Evolutionary conservation across 2,329 filamentous ascomycete genomes (phyloP), one percentile per base, ranked within the genome.

Genomic region (Claviceps humidiphila): DNA sequence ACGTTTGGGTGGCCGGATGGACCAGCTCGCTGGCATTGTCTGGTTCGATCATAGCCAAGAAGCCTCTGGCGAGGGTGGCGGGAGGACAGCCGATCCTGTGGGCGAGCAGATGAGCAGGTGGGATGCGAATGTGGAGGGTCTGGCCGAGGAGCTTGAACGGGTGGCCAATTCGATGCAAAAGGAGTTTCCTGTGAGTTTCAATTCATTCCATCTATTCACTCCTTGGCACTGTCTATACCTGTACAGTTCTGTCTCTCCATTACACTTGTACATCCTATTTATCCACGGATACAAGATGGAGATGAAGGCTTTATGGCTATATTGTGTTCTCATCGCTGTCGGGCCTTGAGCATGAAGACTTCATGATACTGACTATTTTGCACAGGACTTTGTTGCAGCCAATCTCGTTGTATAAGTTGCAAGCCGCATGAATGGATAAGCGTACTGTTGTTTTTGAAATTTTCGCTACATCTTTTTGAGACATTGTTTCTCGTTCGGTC

Each of bases 61-160:
- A 61, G 83, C 81, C 7, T 83, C 80, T 3, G 84, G 82, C 1
- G 76, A 84, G 64, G 82, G 82, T 62, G 80, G 81, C 54, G 77
- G 80, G n/a, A 75, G 80, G 30, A 80, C 83, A 47, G 78, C 80
- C 53, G 76, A 78, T 20, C 67, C 78, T 3, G 77, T 82, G 2
- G 84, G 80, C 54, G 81, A 78, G 65, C 84, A 89, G 68, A 77
- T 95, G 66, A 80, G 87, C 46, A 80, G 84, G 60, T 97, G 91
- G 91, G 91, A 97, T 67, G 76, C 80, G 37, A 94, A 94, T 60
- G 88, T 97, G 20, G 84, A 91, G 65, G 83, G 82, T 30, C 66
- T 97, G 52, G 84, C 90, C 2, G 89, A 97, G 67, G 88, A 95
- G 64, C 87, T 95, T 5, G 91, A 96, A 69, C 85, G 83, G 59